Conservation (phyloP, 805 yeast genomes). For the Candida piceae region DNA sequence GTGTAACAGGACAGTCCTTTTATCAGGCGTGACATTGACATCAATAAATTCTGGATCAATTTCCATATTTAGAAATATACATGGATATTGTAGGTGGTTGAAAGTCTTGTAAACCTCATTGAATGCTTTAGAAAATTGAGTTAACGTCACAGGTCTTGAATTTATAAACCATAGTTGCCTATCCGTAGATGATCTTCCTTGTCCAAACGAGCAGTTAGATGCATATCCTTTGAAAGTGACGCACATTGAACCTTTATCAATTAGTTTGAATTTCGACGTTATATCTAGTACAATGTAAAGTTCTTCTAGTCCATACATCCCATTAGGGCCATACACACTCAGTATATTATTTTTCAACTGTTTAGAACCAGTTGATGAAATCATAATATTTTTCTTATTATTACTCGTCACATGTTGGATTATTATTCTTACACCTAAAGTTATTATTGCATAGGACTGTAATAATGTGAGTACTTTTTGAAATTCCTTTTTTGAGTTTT, state of each 20-base stretch:
- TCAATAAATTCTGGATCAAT: constrained; percentile 57
- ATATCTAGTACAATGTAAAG: constrained; percentile 40
- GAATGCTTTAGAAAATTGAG: constrained; percentile 49
- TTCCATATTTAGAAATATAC: constrained; percentile 54
- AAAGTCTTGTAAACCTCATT: constrained; percentile 71
- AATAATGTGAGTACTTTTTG: constrained; percentile 57
- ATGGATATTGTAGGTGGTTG: constrained; percentile 72
- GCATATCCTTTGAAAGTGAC: constrained; percentile 53
- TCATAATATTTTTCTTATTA: constrained; percentile 47
- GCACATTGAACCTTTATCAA: constrained; percentile 24
- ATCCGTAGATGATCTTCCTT: constrained; percentile 67
- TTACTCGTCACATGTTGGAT: constrained; percentile 47
- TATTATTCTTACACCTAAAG: constrained; percentile 51
- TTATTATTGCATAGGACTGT: constrained; percentile 64
- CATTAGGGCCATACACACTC: constrained; percentile 66
- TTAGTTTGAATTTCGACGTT: constrained; percentile 24
- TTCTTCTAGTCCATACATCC: constrained; percentile 51
- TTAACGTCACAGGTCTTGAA: constrained; percentile 63
- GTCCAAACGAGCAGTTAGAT: constrained; percentile 75
- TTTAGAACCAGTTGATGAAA: constrained; percentile 53
- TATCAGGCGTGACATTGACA: constrained; percentile 90
- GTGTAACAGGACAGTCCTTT: constrained; percentile 64
- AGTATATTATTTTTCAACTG: constrained; percentile 53
- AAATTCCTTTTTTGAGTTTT: constrained; percentile 66
- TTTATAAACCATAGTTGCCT: constrained; percentile 75